Base-by-base conservation (phyloP, 257 asterid genomes). In the Solanum verrucosum region DNA sequence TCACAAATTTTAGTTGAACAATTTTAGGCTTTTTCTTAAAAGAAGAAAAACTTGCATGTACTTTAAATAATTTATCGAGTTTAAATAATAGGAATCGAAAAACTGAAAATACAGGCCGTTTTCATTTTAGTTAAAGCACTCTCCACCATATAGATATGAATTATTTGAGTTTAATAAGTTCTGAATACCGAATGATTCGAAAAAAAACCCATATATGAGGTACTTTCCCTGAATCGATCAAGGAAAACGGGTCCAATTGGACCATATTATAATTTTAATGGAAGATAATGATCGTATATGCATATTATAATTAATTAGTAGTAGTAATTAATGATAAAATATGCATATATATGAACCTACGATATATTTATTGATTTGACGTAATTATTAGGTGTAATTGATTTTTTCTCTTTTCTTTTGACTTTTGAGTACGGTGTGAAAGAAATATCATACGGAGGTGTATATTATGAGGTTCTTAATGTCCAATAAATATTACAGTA, bases 131-230 rank as follows among this genome's bases (percentile, higher is more conserved):
- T 59, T 59, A 20, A 21, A 20, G 67, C 8, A 7, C 71, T 63
- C 15, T n/a, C 12, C 67, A 23, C 70, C 29, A 60, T 60, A 23
- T 9, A 63, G 27, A 21, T 59, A 59, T 20, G 60, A 49, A 49
- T 49, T 49, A 52, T 52, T 52, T 52, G 63, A 52, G 23, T 52
- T 49, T 49, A 49, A 59, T 60, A 60, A 21, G 0, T 21, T 9
- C 0, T 0, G 12, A 59, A 21, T 59, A 59, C 1, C 7, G 27
- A 59, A 20, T 59, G 25, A 49, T 49, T 14, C 0, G 2, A 5
- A 49, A 49, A 49, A 49, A 49, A 27, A 27, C 29, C 60, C 60
- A 49, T 15, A 49, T 49, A 15, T 49, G 60, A 49, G 0, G 60
- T 49, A 49, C 60, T 49, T 49, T 49, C 23, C 60, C 60, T 49